Base-by-base conservation (phyloP, 768 basidiomycete genomes). In the Lentinula lateritia region DNA sequence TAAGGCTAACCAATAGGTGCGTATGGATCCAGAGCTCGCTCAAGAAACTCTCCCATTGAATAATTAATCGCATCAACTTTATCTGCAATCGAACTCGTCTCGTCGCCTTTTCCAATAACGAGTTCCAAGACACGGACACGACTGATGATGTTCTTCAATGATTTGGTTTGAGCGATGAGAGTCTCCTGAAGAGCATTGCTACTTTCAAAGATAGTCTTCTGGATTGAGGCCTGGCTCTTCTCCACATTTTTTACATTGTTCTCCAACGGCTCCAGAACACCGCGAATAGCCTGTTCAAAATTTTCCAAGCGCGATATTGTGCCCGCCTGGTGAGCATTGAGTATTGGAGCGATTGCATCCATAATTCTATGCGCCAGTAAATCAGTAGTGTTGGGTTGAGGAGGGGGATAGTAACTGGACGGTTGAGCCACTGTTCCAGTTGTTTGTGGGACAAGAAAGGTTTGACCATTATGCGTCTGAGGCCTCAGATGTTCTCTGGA, bases 1-100 rank as follows among this genome's bases (percentile, higher is more conserved):
- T 10, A 23, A 23, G n/a, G 50, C 58, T 36, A n/a, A 59, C 58
- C 58, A 18, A 15, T 12, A 35, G 46, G 6, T 18, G 58, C 58
- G 35, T 45, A 59, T 28, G 58, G 58, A 39, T 59, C 58, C 23
- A 8, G 13, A 20, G 42, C 28, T 50, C 58, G 43, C 15, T 59
- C 58, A 5, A 59, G 58, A 9, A 59, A 32, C 45, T 59, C 58
- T 9, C 18, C 58, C 43, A 59, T 50, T 36, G 58, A 42, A 38
- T 48, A 15, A 50, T 39, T 50, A 3, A 59, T 28, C 20, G 58
- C 10, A 45, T 50, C 46, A 15, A 59, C 9, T 32, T 23, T 59
- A 6, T 34, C 34, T 8, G 13, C 45, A 16, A 59, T 48, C 7
- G 58, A 36, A 28, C 18, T 59, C 38, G 56, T 18, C 1, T 43